A percentile compares a stretch with the other conserved stretches of the same genome.
Evolutionary conservation across 2,329 filamentous ascomycete genomes (phyloP).

Genomic region (Pyrenochaeta sp.): DNA sequence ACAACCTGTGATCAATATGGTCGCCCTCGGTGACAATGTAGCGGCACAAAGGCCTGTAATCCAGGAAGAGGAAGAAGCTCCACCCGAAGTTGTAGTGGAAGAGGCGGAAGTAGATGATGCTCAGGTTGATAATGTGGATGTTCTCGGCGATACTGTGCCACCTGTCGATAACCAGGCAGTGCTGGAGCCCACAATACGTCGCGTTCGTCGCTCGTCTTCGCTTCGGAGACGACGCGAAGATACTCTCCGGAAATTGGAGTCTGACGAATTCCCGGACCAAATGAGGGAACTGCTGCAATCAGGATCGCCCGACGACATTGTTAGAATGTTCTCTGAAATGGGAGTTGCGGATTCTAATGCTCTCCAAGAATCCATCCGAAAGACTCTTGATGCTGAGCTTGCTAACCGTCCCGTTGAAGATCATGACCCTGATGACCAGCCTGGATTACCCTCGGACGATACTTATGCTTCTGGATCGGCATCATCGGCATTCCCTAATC

Average conservation of each 20-base stretch:
- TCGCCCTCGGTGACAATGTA: constrained; percentile 45
- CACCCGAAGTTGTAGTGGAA: constrained; percentile 11
- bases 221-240: constrained; percentile 20
- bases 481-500: constrained; percentile 13
- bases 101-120: constrained; percentile 14
- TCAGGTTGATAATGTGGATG: constrained; percentile 3
- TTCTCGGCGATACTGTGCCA: neutral
- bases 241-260: constrained; percentile 23
- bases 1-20: constrained; percentile 89
- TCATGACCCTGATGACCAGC: neutral
- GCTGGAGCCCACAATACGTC: constrained; percentile 16
- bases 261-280: constrained; percentile 28
- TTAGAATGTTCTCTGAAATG: constrained; percentile 14
- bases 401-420: neutral
- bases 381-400: neutral
- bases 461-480: constrained; percentile 1
- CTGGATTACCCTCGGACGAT: neutral
- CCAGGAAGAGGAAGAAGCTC: constrained; percentile 36
- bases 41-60: constrained; percentile 33
- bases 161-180: constrained; percentile 3
- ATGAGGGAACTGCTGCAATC: constrained; percentile 22
- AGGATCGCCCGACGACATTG: constrained; percentile 17
- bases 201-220: constrained; percentile 24
- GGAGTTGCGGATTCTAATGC: neutral
- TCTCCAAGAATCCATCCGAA: neutral